Evolutionary conservation across 2,329 filamentous ascomycete genomes (phyloP).

Genomic region (Nemania diffusa): DNA sequence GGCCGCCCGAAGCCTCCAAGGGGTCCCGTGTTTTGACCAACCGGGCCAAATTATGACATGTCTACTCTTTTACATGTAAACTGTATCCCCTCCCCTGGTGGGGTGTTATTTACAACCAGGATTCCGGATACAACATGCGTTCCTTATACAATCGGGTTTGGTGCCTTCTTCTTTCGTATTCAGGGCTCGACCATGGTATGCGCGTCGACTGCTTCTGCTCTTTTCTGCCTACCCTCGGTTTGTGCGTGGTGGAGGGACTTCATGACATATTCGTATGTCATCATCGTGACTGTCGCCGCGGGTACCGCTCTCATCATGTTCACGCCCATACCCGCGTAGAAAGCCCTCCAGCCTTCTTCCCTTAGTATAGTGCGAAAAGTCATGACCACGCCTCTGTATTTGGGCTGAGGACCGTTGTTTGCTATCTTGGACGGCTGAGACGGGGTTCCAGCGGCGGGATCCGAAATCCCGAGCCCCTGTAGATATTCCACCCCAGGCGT

Average conservation of each 20-base stretch:
- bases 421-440: conserved; percentile 48
- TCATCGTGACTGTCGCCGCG: conserved; percentile 95
- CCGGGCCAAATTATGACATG: conserved; percentile 7
- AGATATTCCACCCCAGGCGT: conserved; percentile 64
- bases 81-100: neutral
- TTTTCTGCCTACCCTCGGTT: conserved; percentile 53
- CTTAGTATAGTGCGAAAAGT: conserved; percentile 86
- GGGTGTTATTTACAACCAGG: conserved; percentile 32
- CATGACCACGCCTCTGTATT: conserved; percentile 81
- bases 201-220: conserved; percentile 31
- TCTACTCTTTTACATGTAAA: conserved; percentile 22
- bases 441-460: conserved; percentile 58
- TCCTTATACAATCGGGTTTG: conserved; percentile 19
- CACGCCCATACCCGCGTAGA: conserved; percentile 96
- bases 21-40: conserved; percentile 21
- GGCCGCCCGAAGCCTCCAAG: conserved; percentile 12
- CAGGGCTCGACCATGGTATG: conserved; percentile 42
- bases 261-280: conserved; percentile 89
- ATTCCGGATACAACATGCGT: conserved; percentile 20
- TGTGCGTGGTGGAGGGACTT: conserved; percentile 59
- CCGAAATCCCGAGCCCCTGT: conserved; percentile 60
- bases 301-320: conserved; percentile 97
- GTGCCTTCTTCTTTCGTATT: conserved; percentile 1
- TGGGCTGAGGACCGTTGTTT: conserved; percentile 45
- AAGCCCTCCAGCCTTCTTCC: conserved; percentile 95